phyloP scores from a whole-genome alignment of 768 basidiomycete species.

The Termitomyces sp. region DNA sequence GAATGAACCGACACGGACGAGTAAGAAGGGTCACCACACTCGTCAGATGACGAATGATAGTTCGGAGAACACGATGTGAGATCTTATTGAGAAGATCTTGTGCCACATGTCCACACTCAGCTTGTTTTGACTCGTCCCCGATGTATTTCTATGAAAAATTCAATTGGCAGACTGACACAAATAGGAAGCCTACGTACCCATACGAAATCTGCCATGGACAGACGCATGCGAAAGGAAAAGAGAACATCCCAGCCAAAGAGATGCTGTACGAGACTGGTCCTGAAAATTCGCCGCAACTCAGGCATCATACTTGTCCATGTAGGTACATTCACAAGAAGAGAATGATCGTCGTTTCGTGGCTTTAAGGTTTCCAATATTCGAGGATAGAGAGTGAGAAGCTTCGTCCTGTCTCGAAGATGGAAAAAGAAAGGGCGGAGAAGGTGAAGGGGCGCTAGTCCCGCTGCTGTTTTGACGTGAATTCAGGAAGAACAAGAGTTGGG shows the following conservation, averaged over 20 bases:
- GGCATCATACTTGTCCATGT: constrained; percentile 22
- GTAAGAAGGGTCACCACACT: constrained; percentile 39
- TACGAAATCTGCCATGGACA: constrained; percentile 45
- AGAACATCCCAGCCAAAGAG: constrained; percentile 59
- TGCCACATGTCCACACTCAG: constrained; percentile 46
- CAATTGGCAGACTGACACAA: neutral
- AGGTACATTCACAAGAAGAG: constrained; percentile 23
- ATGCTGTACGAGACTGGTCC: constrained; percentile 44
- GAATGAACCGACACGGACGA: constrained; percentile 27
- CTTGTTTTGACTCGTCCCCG: constrained; percentile 32
- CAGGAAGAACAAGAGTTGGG: neutral
- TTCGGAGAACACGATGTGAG: constrained; percentile 47
- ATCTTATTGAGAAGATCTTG: constrained; percentile 44
- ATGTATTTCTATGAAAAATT: constrained; percentile 37
- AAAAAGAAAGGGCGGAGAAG: constrained; percentile 48
- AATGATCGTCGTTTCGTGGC: constrained; percentile 26
- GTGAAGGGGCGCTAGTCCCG: constrained; percentile 41
- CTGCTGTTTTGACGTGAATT: constrained; percentile 18
- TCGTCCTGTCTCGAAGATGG: constrained; percentile 31
- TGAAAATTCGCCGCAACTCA: constrained; percentile 39
- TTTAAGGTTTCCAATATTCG: constrained; percentile 42
- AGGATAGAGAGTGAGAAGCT: constrained; percentile 30
- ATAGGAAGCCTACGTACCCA: constrained; percentile 31
- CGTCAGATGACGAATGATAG: constrained; percentile 50
- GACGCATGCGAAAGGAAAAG: constrained; percentile 47